Percentiles rank a stretch among this genome's conserved stretches.
Conservation (phyloP, 129 eudicot species). For the Chrysanthemum lavandulifolium region DNA sequence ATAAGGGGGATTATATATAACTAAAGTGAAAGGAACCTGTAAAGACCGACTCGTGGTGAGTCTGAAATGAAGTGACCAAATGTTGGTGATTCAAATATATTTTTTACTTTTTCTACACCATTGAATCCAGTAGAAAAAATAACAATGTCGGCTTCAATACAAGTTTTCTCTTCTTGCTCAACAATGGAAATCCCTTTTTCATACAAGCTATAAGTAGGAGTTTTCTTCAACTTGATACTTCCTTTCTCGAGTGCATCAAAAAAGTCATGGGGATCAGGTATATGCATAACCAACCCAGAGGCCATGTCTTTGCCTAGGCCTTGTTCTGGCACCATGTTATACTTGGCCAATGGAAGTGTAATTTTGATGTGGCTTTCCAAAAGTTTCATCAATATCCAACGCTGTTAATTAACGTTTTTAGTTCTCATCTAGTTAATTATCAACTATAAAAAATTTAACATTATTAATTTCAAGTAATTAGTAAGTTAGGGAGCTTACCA, state of each 20-base stretch:
- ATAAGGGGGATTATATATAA: not conserved
- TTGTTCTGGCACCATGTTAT: slow-evolving; percentile 48
- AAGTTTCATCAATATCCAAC: slow-evolving; percentile 57
- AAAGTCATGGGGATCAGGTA: slow-evolving; percentile 37
- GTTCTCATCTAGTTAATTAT: not conserved
- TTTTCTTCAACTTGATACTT: slow-evolving; percentile 47
- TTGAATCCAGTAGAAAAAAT: slow-evolving; percentile 69
- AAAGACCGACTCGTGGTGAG: slow-evolving; percentile 29
- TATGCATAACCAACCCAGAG: slow-evolving; percentile 27
- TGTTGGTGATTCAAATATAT: slow-evolving; percentile 42
- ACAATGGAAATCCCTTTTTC: slow-evolving; percentile 52
- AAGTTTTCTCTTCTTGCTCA: slow-evolving; percentile 21
- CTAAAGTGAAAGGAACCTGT: slow-evolving; percentile 1
- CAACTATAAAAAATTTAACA: too few species aligned
- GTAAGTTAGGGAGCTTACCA: slow-evolving; percentile 32
- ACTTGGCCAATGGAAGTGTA: slow-evolving; percentile 45
- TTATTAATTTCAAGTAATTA: too few species aligned
- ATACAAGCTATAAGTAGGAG: slow-evolving; percentile 33
- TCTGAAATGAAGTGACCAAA: slow-evolving; percentile 39
- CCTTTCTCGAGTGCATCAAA: slow-evolving; percentile 42
- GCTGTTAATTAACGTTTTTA: slow-evolving; percentile 27
- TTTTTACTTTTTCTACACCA: slow-evolving; percentile 50
- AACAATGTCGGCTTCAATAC: slow-evolving; percentile 44
- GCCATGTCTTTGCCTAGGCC: slow-evolving; percentile 37
- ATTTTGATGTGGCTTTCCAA: slow-evolving; percentile 44